Base-by-base conservation (phyloP, 2,329 filamentous ascomycete genomes). In the Fusarium nodosum region DNA sequence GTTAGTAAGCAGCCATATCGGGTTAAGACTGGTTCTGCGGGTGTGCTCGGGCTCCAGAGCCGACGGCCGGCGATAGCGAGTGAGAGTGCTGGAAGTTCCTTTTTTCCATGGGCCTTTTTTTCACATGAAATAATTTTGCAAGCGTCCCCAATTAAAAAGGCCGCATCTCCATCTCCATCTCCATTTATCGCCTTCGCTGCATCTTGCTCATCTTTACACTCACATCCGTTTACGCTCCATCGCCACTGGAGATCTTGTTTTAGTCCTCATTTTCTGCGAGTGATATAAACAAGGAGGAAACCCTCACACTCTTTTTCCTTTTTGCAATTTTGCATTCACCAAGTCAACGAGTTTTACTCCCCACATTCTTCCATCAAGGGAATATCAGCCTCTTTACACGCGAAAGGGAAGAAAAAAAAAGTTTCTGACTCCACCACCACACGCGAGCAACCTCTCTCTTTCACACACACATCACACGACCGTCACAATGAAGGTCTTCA, bases 401-500 rank as follows among this genome's bases (percentile, higher is more conserved):
- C 46, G 13, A 20, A 34, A 13, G 39, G 56, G 47, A 62, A 13
- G 42, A 47, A 60, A 54, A 60, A 54, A 57, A 70, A 72, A 66
- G 60, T 66, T 60, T 64, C 64, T 66, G 66, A 64, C 69, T 68
- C 55, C 52, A 52, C 41, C 9, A 44, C 15, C 48, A 33, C 51
- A 64, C 60, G 51, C 64, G 56, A 68, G 39, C 56, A 61, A 54
- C 50, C 53, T 56, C 47, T n/a, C 54, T 56, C 55, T 34, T 15
- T 50, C 30, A 38, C 47, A 51, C 10, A 36, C 36, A 52, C 60
- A 36, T 24, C 31, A 31, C 44, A 54, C 59, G 44, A 71, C 26
- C 60, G 42, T 56, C 74, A 82, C 63, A 54, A 98, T 99, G 96
- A 97, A 97, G 87, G 93, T 98, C 82, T 98, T 98, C 78, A 93